Base-by-base conservation (phyloP, 2,329 filamentous ascomycete species). In the Neonectria magnoliae region DNA sequence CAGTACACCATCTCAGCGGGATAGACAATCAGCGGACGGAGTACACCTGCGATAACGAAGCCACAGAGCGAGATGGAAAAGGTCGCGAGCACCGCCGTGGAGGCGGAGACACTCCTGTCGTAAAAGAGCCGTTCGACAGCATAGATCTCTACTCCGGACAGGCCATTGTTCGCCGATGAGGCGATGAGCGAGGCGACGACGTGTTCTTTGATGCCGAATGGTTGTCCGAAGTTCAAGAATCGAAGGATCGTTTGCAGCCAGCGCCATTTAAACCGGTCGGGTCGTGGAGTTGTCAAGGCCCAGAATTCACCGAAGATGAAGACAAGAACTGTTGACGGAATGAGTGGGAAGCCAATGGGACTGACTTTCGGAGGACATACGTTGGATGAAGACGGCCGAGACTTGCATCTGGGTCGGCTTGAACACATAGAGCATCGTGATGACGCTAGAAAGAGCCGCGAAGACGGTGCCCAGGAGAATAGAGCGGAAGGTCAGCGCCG, bases 1-100 rank as follows among this genome's bases (percentile, higher is more conserved):
- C 75, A 77, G 57, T 76, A 77, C 0, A 78, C 76, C 73, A 77
- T 77, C 52, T 78, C 75, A 10, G 72, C 68, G 4, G 74, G 76
- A 27, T 77, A 76, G 14, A 78, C 74, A 18, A 77, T 76, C 5
- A 78, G 41, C 0, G 76, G 73, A 1, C 75, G 71, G 2, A 77
- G 38, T 0, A 76, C 27, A 6, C 75, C 75, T 1, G 73, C 74
- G 10, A 77, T 45, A 4, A 74, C 74, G 45, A 76, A 76, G 2
- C 76, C 76, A 38, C 70, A 76, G 8, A 77, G 69, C 0, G 73
- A 71, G 5, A 73, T 73, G 0, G 74, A 76, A n/a, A 75, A 74
- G 11, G 70, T 74, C 7, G 69, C 66, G 5, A 76, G 66, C 4
- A 77, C 62, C 0, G 70, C 76, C 1, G 74, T 75, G 3, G 68